These are phyloP conservation scores for Corinectria fuckeliana DNA, from an alignment of 2,329 filamentous ascomycete species.

Conservation along the genomic window DNA sequence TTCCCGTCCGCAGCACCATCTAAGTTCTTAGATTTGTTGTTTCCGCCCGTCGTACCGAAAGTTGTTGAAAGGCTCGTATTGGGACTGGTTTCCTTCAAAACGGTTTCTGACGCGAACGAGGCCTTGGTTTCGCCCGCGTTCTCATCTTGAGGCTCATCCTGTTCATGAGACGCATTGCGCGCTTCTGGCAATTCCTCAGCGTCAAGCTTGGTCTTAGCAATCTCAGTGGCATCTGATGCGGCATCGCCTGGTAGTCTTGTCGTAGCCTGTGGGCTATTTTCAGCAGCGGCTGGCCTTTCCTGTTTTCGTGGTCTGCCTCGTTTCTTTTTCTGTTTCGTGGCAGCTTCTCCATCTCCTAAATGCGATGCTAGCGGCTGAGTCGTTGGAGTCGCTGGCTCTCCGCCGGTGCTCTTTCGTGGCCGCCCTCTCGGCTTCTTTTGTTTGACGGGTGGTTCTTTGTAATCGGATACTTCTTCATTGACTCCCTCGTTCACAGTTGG, in stretches of 20 bases:
- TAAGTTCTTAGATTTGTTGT: slow-evolving; percentile 1
- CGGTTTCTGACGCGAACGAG: not conserved
- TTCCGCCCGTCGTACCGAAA: slow-evolving; percentile 2
- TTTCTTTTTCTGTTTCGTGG: slow-evolving; percentile 42
- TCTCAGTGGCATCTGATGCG: not conserved
- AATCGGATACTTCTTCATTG: slow-evolving; percentile 23
- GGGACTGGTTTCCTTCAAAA: slow-evolving; percentile 20
- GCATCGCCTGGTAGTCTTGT: not conserved
- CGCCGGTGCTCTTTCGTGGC: slow-evolving; percentile 38
- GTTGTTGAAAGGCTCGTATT: not conserved
- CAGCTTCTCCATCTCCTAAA: slow-evolving; percentile 13
- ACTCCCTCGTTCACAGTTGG: not conserved
- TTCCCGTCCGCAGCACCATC: slow-evolving; percentile 1
- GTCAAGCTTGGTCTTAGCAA: not conserved
- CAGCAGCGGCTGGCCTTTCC: slow-evolving; percentile 25
- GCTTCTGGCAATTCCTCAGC: not conserved
- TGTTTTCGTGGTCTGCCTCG: slow-evolving; percentile 53
- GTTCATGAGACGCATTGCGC: not conserved
- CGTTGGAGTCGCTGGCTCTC: slow-evolving; percentile 17
- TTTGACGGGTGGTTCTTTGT: slow-evolving; percentile 24
- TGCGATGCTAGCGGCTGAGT: slow-evolving; percentile 11
- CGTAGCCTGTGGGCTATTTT: slow-evolving; percentile 9
- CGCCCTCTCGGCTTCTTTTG: slow-evolving; percentile 42
- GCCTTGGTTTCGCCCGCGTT: not conserved
- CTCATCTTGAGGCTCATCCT: not conserved